Conservation (phyloP, 495 filamentous ascomycete species). For the Trichodelitschia bisporula region DNA sequence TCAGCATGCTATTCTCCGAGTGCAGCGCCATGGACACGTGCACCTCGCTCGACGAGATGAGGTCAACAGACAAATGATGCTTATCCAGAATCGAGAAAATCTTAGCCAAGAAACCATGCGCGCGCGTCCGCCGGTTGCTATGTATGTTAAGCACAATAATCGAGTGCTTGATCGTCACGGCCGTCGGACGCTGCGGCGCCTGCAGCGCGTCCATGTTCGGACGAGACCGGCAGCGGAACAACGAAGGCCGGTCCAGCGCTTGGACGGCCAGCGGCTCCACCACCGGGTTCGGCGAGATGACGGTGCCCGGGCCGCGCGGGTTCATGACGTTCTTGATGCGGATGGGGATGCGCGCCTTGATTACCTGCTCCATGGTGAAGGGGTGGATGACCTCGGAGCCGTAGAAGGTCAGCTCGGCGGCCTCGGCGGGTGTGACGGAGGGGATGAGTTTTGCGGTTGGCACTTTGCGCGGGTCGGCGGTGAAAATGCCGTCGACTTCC, state of each 20-base stretch:
- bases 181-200: slow-evolving; percentile 36
- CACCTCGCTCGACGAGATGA: slow-evolving; percentile 84
- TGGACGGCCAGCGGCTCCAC: slow-evolving; percentile 23
- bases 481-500: slow-evolving; percentile 31
- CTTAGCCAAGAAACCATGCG: slow-evolving; percentile 75
- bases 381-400: slow-evolving; percentile 69
- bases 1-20: slow-evolving; percentile 22
- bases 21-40: slow-evolving; percentile 93
- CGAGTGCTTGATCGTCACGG: slow-evolving; percentile 84
- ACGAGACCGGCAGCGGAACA: slow-evolving; percentile 15
- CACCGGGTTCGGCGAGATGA: slow-evolving; percentile 35
- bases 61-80: slow-evolving; percentile 59
- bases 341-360: slow-evolving; percentile 73
- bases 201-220: slow-evolving; percentile 3
- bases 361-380: slow-evolving; percentile 96
- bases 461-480: slow-evolving; percentile 28
- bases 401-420: slow-evolving; percentile 29
- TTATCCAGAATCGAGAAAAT: slow-evolving; percentile 72
- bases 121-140: slow-evolving; percentile 67
- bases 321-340: slow-evolving; percentile 98
- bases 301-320: slow-evolving; percentile 61
- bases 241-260: slow-evolving; percentile 18
- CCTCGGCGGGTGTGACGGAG: slow-evolving; percentile 25
- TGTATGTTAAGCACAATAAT: slow-evolving; percentile 88
- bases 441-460: slow-evolving; percentile 23